phyloP scores from a whole-genome alignment of 73 alveolate genomes.

The Uronychia setigera region DNA sequence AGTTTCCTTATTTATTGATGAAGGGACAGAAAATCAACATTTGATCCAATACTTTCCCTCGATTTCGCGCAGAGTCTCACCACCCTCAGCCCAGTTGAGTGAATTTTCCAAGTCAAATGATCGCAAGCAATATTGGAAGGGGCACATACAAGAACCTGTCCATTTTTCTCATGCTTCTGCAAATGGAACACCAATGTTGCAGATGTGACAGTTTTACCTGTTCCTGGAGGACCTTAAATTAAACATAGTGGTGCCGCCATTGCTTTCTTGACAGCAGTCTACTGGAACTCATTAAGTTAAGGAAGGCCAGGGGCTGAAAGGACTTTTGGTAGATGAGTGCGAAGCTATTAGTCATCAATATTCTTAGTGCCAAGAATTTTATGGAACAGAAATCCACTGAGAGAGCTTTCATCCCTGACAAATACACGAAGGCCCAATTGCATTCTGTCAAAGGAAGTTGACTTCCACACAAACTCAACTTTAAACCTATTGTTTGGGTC shows the following conservation, averaged over 20 bases:
- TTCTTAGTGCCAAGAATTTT: constrained; percentile 88
- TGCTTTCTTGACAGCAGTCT: constrained; percentile 90
- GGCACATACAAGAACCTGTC: constrained; percentile 99
- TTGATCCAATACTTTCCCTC: constrained; percentile 97
- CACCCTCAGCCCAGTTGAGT: constrained; percentile 79
- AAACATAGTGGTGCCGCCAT: constrained; percentile 94
- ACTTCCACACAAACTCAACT: constrained; percentile 98
- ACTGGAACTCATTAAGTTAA: constrained; percentile 93
- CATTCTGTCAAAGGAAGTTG: constrained; percentile 99
- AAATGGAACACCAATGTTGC: constrained; percentile 99
- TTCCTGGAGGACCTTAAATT: constrained; percentile 99
- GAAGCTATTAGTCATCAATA: constrained; percentile 74
- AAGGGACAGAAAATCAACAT: constrained; percentile 96
- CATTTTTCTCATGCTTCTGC: constrained; percentile 87
- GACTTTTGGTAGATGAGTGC: constrained; percentile 79
- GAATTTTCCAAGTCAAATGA: constrained; percentile 93
- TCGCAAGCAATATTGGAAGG: constrained; percentile 99
- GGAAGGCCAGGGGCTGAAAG: constrained; percentile 98
- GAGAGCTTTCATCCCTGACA: constrained; percentile 84
- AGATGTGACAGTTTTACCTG: constrained; percentile 99
- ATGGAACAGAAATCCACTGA: constrained; percentile 82
- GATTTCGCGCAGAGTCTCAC: constrained; percentile 98
- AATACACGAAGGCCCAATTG: constrained; percentile 86
- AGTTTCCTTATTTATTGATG: constrained; percentile 80
- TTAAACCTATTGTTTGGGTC: constrained; percentile 82